phyloP scores from a whole-genome alignment of 139 green algal genomes.

The Marvania coccoides region DNA sequence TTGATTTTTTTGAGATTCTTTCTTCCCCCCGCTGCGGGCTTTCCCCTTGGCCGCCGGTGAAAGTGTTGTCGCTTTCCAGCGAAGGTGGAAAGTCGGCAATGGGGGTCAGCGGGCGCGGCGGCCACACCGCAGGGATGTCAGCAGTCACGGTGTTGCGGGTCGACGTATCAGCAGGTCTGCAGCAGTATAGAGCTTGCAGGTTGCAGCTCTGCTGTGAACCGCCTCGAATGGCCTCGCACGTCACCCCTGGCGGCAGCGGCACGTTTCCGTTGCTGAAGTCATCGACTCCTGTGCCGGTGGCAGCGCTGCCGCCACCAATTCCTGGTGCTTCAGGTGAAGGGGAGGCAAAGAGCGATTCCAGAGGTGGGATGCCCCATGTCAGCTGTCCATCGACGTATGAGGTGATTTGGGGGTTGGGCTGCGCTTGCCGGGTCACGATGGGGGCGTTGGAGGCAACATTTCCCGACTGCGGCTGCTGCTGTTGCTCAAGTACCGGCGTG shows the following conservation, averaged over 20 bases:
- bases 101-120: not conserved
- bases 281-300: not conserved
- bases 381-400: conserved; percentile 33
- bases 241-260: conserved; percentile 8
- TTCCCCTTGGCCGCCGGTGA: too few species aligned
- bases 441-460: conserved; percentile 1
- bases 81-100: not conserved
- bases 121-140: conserved; percentile 37
- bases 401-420: conserved; percentile 46
- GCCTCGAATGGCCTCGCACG: not conserved
- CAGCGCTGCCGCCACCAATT: not conserved
- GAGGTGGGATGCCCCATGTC: conserved; percentile 46
- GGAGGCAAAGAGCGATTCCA: not conserved
- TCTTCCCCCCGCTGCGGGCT: too few species aligned
- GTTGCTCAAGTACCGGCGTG: conserved; percentile 17
- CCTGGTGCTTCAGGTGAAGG: not conserved
- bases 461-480: not conserved
- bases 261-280: not conserved
- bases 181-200: conserved; percentile 49
- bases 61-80: not conserved
- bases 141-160: conserved; percentile 5
- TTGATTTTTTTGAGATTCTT: too few species aligned
- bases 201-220: conserved; percentile 16
- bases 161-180: conserved; percentile 14
- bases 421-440: conserved; percentile 37